Base-by-base conservation (phyloP, 73 alveolate species). In the Loxodes magnus region DNA sequence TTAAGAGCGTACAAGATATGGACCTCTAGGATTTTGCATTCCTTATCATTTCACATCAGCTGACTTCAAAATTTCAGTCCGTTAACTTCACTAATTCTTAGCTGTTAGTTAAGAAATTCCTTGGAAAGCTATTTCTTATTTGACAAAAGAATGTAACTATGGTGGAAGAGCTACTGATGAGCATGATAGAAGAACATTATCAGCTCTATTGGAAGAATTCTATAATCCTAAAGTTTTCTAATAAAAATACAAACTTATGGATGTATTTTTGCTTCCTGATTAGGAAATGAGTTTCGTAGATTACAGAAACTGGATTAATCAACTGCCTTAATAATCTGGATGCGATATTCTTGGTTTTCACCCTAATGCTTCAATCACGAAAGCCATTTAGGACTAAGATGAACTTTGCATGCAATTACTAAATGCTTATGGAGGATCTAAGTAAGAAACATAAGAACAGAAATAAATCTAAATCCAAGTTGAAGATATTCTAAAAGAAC, bases 91-190 rank as follows among this genome's bases (percentile, higher is more conserved):
- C 33, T 72, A 74, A 43, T 88, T 87, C 87, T 56, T 85, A 48
- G 86, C 84, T 54, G 92, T 91, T 64, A 91, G 94, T 22, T 50
- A 86, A 34, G 92, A 87, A 22, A 97, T 98, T 17, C 90, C 92
- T 44, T 66, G 53, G 61, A 68, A 65, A 67, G 99, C 98, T 20
- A 61, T 96, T 48, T 85, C 82, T 39, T 96, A 96, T 79, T 60
- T 96, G 68, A 89, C 98, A 16, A 99, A 99, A 38, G 99, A 94
- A 75, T 94, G 98, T 52, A 96, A 96, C 76, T 96, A 93, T 59
- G 99, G 99, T 5, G 99, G 99, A 19, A 79, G 99, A 56, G 99
- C 94, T 4, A 96, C 99, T 0, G 99, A 96, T 58, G 99, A 95
- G 58, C 91, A 91, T 64, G 99, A 96, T 53, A 80, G 98, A 50